phyloP scores from a whole-genome alignment of 441 rosid genomes.

The Gossypium trilobum region DNA sequence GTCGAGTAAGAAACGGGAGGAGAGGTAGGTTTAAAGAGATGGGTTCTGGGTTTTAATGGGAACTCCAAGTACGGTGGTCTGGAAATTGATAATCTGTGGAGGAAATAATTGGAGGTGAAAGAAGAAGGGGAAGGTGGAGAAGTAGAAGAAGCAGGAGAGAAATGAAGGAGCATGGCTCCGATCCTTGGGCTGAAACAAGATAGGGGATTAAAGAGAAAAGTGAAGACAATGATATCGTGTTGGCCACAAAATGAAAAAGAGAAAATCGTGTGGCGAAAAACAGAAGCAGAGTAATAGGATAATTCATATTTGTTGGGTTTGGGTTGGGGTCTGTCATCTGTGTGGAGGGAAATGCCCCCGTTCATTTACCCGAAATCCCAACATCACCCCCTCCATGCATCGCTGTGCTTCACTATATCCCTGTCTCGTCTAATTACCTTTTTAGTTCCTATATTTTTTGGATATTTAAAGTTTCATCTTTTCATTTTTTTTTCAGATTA shows the following conservation, averaged over 20 bases:
- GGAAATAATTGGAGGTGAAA: not conserved
- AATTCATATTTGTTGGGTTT: constrained; percentile 6
- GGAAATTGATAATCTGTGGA: constrained; percentile 7
- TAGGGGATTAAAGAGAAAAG: constrained; percentile 4
- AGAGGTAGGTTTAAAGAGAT: not conserved
- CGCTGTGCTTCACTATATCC: not conserved
- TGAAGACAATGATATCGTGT: not conserved
- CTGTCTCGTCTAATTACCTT: not conserved
- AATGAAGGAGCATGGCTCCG: constrained; percentile 12
- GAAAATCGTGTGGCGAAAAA: constrained; percentile 1
- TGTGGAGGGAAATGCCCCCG: constrained; percentile 10
- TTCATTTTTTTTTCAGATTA: too few relatives aligned
- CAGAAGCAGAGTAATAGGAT: not conserved
- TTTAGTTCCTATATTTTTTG: not conserved
- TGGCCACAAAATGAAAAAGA: not conserved
- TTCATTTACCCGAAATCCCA: not conserved
- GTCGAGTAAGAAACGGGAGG: not conserved
- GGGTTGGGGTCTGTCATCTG: not conserved
- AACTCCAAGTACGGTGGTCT: not conserved
- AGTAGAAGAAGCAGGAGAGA: constrained; percentile 5
- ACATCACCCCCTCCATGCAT: not conserved
- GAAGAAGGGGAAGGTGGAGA: constrained; percentile 1
- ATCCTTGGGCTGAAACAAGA: not conserved
- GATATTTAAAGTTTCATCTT: not conserved
- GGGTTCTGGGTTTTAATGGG: constrained; percentile 7